phyloP scores from a whole-genome alignment of 148 eudicot genomes.

The Oxyria digyna region DNA sequence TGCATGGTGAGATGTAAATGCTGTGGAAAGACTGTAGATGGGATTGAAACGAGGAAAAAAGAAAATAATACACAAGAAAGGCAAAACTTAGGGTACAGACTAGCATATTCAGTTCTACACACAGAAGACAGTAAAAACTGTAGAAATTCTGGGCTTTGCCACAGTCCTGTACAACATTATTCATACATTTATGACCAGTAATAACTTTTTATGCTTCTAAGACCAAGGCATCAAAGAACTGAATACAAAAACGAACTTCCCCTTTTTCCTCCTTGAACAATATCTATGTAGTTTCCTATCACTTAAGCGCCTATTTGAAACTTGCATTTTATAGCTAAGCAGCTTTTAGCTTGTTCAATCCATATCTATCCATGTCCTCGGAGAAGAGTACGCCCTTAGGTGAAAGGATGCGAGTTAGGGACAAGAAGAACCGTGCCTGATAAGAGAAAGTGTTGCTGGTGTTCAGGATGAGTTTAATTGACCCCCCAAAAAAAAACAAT shows the following conservation, averaged over 20 bases:
- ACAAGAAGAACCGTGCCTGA: conserved; percentile 13
- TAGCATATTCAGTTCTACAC: not conserved
- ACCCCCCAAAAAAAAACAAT: not conserved
- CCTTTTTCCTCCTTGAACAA: not conserved
- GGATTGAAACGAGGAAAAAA: too few relatives aligned
- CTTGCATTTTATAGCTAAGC: conserved; percentile 23
- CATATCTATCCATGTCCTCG: conserved; percentile 32
- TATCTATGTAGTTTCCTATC: not conserved
- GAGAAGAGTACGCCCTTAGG: conserved; percentile 57
- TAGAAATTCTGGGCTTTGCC: not conserved
- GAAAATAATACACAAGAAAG: too few relatives aligned
- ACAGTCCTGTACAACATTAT: not conserved
- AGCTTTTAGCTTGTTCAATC: conserved; percentile 32
- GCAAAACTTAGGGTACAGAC: too few relatives aligned
- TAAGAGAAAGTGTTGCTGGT: not conserved
- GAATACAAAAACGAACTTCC: not conserved
- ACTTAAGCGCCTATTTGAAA: not conserved
- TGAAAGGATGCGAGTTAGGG: conserved; percentile 52
- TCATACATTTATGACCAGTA: too few relatives aligned
- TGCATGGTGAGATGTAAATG: too few relatives aligned
- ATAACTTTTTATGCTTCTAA: conserved; percentile 1
- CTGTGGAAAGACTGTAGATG: too few relatives aligned
- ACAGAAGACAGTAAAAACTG: not conserved
- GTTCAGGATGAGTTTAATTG: not conserved
- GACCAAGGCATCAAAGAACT: conserved; percentile 1